These are phyloP conservation scores for Cucurbita pepo DNA, from an alignment of 306 rosid genomes.

Conservation along the genomic window DNA sequence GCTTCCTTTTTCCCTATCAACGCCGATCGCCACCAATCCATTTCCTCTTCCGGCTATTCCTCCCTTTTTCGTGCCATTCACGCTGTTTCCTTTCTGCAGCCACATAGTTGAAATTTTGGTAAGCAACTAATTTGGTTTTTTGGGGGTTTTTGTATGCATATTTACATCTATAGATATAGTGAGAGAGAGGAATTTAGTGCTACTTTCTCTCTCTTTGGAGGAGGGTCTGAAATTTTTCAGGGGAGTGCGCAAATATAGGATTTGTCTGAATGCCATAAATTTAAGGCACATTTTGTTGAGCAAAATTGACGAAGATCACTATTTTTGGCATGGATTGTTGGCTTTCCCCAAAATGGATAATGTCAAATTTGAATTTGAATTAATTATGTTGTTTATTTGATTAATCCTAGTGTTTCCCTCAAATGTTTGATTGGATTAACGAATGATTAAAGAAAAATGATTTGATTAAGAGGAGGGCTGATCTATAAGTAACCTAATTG, in stretches of 20 bases:
- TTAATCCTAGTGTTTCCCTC: no score
- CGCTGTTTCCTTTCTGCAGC: constrained; percentile 16
- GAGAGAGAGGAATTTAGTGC: background rate
- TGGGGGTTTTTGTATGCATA: background rate
- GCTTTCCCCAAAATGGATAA: no score
- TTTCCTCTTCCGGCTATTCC: constrained; percentile 44
- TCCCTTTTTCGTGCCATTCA: constrained; percentile 12
- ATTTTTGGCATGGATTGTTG: no score
- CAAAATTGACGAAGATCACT: no score
- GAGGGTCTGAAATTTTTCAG: background rate
- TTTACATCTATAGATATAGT: background rate
- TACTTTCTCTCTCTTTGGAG: background rate
- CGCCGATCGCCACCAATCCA: constrained; percentile 65
- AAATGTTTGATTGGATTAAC: no score
- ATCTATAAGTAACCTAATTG: no score
- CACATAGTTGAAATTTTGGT: constrained; percentile 28
- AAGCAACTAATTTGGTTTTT: background rate
- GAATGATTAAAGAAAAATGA: no score
- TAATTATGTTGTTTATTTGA: no score
- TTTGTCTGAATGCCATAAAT: background rate
- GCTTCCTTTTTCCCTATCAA: constrained; percentile 79
- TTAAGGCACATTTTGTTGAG: no score
- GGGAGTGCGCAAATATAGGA: background rate
- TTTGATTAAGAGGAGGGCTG: no score
- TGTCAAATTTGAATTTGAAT: no score